Conservation (phyloP, 352 stramenopile genomes). For the Pythium insidiosum region DNA sequence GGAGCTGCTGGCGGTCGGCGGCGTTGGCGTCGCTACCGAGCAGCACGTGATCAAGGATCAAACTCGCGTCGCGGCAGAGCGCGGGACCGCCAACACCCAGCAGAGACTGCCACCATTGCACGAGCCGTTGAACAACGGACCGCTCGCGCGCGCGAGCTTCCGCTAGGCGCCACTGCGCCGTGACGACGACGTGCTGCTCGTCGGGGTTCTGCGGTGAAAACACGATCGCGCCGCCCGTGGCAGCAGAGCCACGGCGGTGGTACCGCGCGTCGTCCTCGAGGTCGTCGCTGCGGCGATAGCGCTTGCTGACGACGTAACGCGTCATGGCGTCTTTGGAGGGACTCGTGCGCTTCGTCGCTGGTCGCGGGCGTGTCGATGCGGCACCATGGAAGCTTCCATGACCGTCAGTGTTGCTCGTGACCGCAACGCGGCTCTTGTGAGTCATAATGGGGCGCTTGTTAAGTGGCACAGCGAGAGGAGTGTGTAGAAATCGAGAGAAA, state of each 20-base stretch:
- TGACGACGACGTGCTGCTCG: conserved; percentile 31
- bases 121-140: conserved; percentile 3
- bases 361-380: too few relatives aligned
- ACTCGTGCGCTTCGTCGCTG: too few relatives aligned
- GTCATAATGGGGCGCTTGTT: too few relatives aligned
- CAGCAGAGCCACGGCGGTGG: conserved; percentile 8
- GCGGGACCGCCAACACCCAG: conserved; percentile 1
- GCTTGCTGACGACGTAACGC: conserved; percentile 28
- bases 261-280: conserved; percentile 26
- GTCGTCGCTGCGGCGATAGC: conserved; percentile 27
- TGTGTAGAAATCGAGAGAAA: too few relatives aligned
- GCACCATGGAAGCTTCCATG: too few relatives aligned
- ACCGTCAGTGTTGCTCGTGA: too few relatives aligned
- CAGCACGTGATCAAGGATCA: conserved; percentile 38
- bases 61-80: not conserved
- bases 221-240: conserved; percentile 19
- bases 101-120: conserved; percentile 9
- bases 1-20: conserved; percentile 28
- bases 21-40: conserved; percentile 39
- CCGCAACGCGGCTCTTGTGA: too few relatives aligned
- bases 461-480: too few relatives aligned
- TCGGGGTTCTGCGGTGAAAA: conserved; percentile 44
- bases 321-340: too few relatives aligned
- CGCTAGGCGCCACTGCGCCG: conserved; percentile 13
- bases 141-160: conserved; percentile 9